These are phyloP conservation scores for Lasiosphaeria hispida DNA, from an alignment of 495 filamentous ascomycete species.

Conservation along the genomic window DNA sequence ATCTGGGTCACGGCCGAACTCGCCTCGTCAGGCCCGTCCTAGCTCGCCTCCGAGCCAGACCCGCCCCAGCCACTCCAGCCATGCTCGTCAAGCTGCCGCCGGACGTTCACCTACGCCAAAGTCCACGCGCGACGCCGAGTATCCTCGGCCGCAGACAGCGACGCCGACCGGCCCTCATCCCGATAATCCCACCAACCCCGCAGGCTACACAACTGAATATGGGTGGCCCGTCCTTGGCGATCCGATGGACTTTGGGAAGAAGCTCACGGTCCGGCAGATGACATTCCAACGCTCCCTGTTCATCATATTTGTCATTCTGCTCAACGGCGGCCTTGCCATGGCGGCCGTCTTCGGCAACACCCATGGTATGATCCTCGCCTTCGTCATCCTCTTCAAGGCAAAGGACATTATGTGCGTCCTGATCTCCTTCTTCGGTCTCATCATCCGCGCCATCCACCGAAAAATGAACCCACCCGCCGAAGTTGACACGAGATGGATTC, in stretches of 20 bases:
- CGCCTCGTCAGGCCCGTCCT: no score
- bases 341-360: background rate
- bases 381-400: conserved; percentile 5
- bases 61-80: background rate
- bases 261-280: background rate
- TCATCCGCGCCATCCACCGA: conserved; percentile 1
- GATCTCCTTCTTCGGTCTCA: background rate
- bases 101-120: background rate
- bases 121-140: no score
- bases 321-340: conserved; percentile 8
- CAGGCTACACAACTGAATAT: background rate
- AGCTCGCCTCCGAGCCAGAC: background rate
- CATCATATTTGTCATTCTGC: background rate
- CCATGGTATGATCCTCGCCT: background rate
- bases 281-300: background rate
- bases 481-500: background rate
- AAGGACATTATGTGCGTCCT: conserved; percentile 9
- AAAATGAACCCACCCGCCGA: background rate
- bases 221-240: background rate
- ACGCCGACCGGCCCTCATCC: background rate
- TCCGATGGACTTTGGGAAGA: background rate
- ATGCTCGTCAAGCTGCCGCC: background rate
- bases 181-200: background rate
- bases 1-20: no score
- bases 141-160: conserved; percentile 1